phyloP scores from a whole-genome alignment of 2,329 filamentous ascomycete genomes.

The Polytolypa hystricis region DNA sequence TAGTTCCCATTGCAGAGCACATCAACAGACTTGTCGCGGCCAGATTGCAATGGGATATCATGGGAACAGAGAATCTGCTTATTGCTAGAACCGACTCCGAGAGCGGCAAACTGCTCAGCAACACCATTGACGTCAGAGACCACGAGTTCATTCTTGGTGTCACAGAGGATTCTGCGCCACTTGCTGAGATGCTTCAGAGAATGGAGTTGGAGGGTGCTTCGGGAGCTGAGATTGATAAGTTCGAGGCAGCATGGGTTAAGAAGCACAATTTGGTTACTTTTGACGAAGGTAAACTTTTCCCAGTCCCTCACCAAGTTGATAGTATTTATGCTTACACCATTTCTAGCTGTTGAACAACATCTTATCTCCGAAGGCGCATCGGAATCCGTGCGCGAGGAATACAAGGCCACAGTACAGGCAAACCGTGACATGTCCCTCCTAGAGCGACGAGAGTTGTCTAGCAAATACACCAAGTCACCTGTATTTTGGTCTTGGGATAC shows the following conservation, averaged over 20 bases:
- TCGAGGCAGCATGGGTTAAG: constrained; percentile 82
- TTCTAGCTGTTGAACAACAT: constrained; percentile 59
- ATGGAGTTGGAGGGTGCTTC: constrained; percentile 76
- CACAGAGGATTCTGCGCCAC: constrained; percentile 62
- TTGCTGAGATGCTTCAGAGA: constrained; percentile 77
- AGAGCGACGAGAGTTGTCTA: constrained; percentile 62
- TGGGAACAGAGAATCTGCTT: constrained; percentile 89
- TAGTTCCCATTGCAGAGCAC: constrained; percentile 88
- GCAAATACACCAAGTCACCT: constrained; percentile 52
- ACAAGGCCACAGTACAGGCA: constrained; percentile 49
- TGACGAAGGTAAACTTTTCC: constrained; percentile 65
- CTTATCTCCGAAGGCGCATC: constrained; percentile 55
- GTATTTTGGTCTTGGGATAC: constrained; percentile 85
- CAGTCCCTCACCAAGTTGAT: not conserved
- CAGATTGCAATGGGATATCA: constrained; percentile 95
- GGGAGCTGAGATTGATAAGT: constrained; percentile 71
- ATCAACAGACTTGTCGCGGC: constrained; percentile 89
- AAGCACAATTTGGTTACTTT: constrained; percentile 76
- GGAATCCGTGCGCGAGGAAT: constrained; percentile 54
- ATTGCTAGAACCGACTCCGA: constrained; percentile 95
- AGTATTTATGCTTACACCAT: constrained; percentile 9
- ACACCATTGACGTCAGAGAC: constrained; percentile 83
- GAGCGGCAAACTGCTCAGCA: constrained; percentile 80
- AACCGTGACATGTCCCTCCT: constrained; percentile 68
- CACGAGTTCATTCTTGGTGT: constrained; percentile 95